Evolutionary conservation across 2,329 filamentous ascomycete species (phyloP), one percentile per base, ranked within the genome.

Genomic region (Colletotrichum camelliae): DNA sequence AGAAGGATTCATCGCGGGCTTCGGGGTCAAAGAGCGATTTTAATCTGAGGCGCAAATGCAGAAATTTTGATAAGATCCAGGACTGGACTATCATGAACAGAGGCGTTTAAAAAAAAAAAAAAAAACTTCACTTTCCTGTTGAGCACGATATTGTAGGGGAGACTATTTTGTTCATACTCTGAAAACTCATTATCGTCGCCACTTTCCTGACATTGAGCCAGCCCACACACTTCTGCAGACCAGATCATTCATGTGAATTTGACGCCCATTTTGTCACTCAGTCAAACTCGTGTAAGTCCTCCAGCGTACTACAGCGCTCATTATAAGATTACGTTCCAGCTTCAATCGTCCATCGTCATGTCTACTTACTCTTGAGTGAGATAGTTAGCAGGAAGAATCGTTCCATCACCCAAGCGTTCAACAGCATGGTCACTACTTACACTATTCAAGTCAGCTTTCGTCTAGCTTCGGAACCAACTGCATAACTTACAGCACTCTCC

Each of bases 111-210:
- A 18, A n/a, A n/a, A 9, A n/a, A n/a, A n/a, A n/a, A n/a, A n/a
- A n/a, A n/a, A n/a, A n/a, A 43, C 0, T 1, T 31, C 18, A 2
- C 0, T 3, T 43, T 3, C 9, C 18, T 43, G 39, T 4, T 43
- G 18, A 12, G 18, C 0, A 3, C 10, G 10, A n/a, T 43, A 43
- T 9, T n/a, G 18, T 8, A 10, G 39, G 10, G 39, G n/a, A 43
- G 4, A 18, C 7, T 39, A 1, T 0, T 9, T 18, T 18, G 4
- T 18, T 18, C 15, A 37, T 37, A 37, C 4, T 16, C 35, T 37
- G 35, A 16, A 4, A 15, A 16, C 37, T 31, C 29, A 39, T 39
- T 7, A n/a, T 43, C 39, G 39, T 0, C 18, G 18, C n/a, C 0
- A 18, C 39, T 43, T 43, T n/a, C 39, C 39, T 43, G 18, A 43